Conservation (phyloP, 164 flowering plant genomes). For the Cinnamomum micranthum region DNA sequence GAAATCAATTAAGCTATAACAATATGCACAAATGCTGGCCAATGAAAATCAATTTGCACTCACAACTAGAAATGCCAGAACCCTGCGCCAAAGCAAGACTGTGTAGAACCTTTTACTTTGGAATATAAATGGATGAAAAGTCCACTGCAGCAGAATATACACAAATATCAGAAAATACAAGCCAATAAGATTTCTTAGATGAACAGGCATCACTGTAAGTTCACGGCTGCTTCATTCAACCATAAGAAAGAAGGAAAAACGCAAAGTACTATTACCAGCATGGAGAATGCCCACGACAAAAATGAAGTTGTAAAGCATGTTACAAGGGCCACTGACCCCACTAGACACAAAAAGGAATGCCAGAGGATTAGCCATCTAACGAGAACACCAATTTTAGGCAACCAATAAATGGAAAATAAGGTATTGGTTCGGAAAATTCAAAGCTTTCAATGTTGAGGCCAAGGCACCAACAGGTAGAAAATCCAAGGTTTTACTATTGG, state of each 20-base stretch:
- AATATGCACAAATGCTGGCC: not conserved
- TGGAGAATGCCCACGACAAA: too few species aligned
- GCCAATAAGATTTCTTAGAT: not conserved
- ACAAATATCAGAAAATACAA: not conserved
- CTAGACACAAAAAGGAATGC: too few species aligned
- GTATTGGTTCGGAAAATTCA: too few species aligned
- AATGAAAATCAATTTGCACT: slow-evolving; percentile 26
- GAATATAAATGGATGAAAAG: slow-evolving; percentile 88
- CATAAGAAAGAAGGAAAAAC: not conserved
- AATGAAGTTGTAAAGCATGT: too few species aligned
- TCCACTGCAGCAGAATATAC: slow-evolving; percentile 73
- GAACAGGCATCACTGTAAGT: not conserved
- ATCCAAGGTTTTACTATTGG: too few species aligned
- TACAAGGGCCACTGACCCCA: too few species aligned
- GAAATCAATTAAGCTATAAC: not conserved
- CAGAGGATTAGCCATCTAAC: too few species aligned
- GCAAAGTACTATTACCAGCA: too few species aligned
- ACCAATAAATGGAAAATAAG: too few species aligned
- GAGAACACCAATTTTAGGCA: too few species aligned
- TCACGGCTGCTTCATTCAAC: not conserved
- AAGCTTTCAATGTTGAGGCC: too few species aligned
- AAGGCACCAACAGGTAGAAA: too few species aligned
- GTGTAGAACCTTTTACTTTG: slow-evolving; percentile 94
- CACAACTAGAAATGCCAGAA: slow-evolving; percentile 93
- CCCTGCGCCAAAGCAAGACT: slow-evolving; percentile 75